Evolutionary conservation across 2,329 filamentous ascomycete genomes (phyloP), one percentile per base, ranked within the genome.

Genomic region (Aspergillus sergii): DNA sequence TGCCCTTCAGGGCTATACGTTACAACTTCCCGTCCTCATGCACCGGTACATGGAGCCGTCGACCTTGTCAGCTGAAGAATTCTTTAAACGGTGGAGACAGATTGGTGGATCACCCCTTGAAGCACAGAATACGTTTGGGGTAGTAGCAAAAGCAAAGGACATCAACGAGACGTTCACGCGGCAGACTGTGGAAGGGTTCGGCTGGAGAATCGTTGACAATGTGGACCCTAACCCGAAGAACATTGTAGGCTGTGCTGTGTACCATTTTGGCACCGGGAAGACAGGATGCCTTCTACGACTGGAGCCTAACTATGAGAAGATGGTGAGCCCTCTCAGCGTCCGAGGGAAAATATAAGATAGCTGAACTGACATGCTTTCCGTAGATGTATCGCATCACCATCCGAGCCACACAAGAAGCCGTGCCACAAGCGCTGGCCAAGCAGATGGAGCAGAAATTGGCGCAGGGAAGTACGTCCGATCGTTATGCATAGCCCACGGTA

Each of bases 41-140:
- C 94, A 98, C 79, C 97, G 97, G 76, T 99, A 97, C 75, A 97
- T 98, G 93, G 94, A 97, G 66, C 88, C 92, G 0, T 94, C 95
- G 0, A 90, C 95, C 61, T 83, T 99, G 45, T 87, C 87, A 8
- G 88, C 90, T 0, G 95, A 99, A 58, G 95, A 99, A 75, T 99
- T 98, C 80, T 99, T 99, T 86, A 97, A 96, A 84, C 86, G 96
- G 58, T 99, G 95, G 95, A 96, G 97, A 84, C 95, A 99, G 80
- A 98, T 99, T 71, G 95, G 95, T 14, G 93, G 91, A 6, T 88
- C 88, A 1, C 90, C 94, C 1, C 87, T 96, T 34, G 96, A 99
- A 78, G 89, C 92, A 0, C 95, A 99, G 76, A 86, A 86, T 55
- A 93, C 98, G 36, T 96, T 99, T 77, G 88, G 89, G 0, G 76